Percentiles rank a stretch among this genome's conserved stretches.
These are phyloP conservation scores for Pulveroboletus ravenelii DNA, from an alignment of 768 basidiomycete genomes.

Conservation along the genomic window DNA sequence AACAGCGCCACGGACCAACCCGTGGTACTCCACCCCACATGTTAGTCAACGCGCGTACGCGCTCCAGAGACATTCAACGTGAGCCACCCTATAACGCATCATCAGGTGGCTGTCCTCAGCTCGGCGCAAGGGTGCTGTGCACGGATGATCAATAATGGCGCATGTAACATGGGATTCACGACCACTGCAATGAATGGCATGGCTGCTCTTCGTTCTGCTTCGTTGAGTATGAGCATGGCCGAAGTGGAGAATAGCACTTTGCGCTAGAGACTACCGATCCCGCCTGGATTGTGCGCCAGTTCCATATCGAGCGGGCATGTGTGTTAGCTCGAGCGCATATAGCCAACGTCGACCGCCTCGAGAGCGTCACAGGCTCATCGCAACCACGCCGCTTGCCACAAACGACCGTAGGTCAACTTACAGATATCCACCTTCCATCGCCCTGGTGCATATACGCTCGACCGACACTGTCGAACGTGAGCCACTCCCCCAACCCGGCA, in stretches of 20 bases:
- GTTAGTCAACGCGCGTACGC: background rate
- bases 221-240: too few species aligned
- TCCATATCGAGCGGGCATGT: background rate
- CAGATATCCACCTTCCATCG: too few species aligned
- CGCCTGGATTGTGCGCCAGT: too few species aligned
- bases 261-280: background rate
- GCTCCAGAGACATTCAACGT: slow-evolving; percentile 1
- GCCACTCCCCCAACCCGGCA: slow-evolving; percentile 3
- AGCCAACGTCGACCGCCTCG: background rate
- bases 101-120: slow-evolving; percentile 1
- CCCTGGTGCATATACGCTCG: background rate
- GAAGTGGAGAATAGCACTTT: background rate
- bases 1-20: background rate
- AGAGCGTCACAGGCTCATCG: background rate
- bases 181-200: background rate
- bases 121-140: slow-evolving; percentile 4
- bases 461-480: slow-evolving; percentile 5
- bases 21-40: background rate
- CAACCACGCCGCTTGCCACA: background rate
- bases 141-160: background rate
- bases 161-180: background rate
- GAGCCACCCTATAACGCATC: slow-evolving; percentile 5
- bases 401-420: background rate
- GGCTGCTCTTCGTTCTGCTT: background rate
- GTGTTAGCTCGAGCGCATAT: slow-evolving; percentile 1